phyloP scores from a whole-genome alignment of 805 yeast species.

The Priceomyces melissophilus region DNA sequence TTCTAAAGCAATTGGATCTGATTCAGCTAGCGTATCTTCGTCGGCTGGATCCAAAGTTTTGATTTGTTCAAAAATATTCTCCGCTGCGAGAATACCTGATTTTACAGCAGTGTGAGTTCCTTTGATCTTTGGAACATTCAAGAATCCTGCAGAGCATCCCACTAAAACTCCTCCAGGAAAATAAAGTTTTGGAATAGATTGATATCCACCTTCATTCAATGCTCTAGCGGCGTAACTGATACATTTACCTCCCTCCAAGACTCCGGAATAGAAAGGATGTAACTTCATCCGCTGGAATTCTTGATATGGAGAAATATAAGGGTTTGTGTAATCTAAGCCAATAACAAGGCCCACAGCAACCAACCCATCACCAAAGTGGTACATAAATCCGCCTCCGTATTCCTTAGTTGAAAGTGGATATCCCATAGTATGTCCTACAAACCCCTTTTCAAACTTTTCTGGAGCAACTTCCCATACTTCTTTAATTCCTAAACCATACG shows the following conservation, averaged over 20 bases:
- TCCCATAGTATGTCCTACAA: slow-evolving; percentile 84
- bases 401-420: slow-evolving; percentile 71
- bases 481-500: slow-evolving; percentile 93
- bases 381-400: slow-evolving; percentile 97
- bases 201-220: slow-evolving; percentile 94
- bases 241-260: slow-evolving; percentile 86
- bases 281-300: slow-evolving; percentile 94
- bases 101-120: slow-evolving; percentile 98
- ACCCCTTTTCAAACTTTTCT: slow-evolving; percentile 75
- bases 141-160: slow-evolving; percentile 95
- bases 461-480: slow-evolving; percentile 96
- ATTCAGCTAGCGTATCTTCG: slow-evolving; percentile 36
- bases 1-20: slow-evolving; percentile 42
- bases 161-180: slow-evolving; percentile 97
- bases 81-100: slow-evolving; percentile 94
- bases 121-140: slow-evolving; percentile 96
- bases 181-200: slow-evolving; percentile 82
- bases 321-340: slow-evolving; percentile 92
- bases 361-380: slow-evolving; percentile 91
- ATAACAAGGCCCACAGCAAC: slow-evolving; percentile 93
- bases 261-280: slow-evolving; percentile 77
- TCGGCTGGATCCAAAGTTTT: slow-evolving; percentile 46
- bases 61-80: slow-evolving; percentile 53
- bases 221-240: slow-evolving; percentile 95
- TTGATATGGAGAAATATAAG: slow-evolving; percentile 91